phyloP scores from a whole-genome alignment of 2,329 filamentous ascomycete genomes.

The Colletotrichum coccodes region DNA sequence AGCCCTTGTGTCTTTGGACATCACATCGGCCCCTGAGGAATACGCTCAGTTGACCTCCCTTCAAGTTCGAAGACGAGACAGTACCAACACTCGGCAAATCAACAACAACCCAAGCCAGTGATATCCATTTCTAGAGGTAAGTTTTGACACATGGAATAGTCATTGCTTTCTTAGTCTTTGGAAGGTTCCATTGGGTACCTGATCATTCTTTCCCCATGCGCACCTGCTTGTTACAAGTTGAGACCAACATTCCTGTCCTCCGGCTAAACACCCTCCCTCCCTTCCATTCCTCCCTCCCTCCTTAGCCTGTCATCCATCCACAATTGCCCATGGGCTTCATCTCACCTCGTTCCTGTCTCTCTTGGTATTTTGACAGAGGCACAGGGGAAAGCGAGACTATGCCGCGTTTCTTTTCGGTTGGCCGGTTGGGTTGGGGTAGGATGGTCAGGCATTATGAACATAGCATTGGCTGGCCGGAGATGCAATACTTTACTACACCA shows the following conservation, averaged over 20 bases:
- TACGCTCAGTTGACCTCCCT: neutral
- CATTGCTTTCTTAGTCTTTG: neutral
- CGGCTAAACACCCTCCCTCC: neutral
- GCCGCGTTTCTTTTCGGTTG: neutral
- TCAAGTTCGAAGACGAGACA: neutral
- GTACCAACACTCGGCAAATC: neutral
- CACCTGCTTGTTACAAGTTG: neutral
- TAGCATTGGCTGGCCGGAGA: slow-evolving; percentile 25
- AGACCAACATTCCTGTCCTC: slow-evolving; percentile 1
- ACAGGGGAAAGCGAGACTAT: neutral
- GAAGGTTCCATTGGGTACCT: neutral
- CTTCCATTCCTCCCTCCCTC: neutral
- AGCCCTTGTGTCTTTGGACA: neutral
- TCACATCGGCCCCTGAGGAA: neutral
- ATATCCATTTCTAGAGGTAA: neutral
- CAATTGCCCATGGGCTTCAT: neutral
- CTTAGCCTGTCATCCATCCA: neutral
- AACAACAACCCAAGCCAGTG: neutral
- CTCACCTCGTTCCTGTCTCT: slow-evolving; percentile 33
- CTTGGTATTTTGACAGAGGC: slow-evolving; percentile 31
- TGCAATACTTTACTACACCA: slow-evolving; percentile 6
- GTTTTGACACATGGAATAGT: neutral
- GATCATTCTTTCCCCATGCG: neutral
- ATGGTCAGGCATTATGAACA: slow-evolving; percentile 31
- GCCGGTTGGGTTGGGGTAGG: slow-evolving; percentile 24